Percentiles rank a stretch among this genome's conserved stretches.
Conservation (phyloP, 345 rosid genomes). For the Cardiospermum halicacabum region DNA sequence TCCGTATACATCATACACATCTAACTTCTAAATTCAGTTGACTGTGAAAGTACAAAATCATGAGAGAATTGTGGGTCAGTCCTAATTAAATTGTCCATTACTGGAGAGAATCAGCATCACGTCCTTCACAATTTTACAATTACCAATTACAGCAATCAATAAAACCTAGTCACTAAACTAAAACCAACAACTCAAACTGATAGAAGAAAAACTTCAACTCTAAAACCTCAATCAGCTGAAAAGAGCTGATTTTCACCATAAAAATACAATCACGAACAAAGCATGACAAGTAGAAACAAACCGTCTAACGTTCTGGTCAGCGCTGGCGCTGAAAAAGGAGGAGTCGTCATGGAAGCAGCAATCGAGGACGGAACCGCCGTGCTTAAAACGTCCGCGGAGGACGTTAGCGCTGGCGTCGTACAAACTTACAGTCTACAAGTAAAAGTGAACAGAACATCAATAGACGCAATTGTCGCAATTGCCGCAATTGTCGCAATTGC, state of each 20-base stretch:
- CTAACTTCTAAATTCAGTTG: neutral
- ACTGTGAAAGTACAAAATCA: neutral
- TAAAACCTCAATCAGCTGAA: neutral
- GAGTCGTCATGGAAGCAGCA: constrained; percentile 98
- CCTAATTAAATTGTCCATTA: neutral
- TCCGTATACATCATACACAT: neutral
- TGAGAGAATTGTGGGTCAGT: neutral
- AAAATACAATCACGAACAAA: neutral
- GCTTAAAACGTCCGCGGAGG: constrained; percentile 85
- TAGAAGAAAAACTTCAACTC: neutral
- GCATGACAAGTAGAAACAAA: constrained; percentile 16
- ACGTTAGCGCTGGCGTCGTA: constrained; percentile 74
- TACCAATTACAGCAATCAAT: neutral
- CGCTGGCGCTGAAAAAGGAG: constrained; percentile 84
- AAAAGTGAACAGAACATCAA: neutral
- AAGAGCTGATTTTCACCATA: neutral
- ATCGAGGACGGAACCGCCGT: constrained; percentile 89
- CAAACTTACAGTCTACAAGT: constrained; percentile 56
- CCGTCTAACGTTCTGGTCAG: constrained; percentile 76
- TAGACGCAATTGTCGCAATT: too few relatives aligned
- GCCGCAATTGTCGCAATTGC: too few relatives aligned
- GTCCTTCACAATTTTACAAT: neutral
- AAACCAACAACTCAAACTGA: neutral
- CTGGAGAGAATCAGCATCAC: neutral
- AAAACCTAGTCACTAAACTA: neutral